Evolutionary conservation across 345 rosid genomes (phyloP).

Genomic region (Capsella bursapastoris): DNA sequence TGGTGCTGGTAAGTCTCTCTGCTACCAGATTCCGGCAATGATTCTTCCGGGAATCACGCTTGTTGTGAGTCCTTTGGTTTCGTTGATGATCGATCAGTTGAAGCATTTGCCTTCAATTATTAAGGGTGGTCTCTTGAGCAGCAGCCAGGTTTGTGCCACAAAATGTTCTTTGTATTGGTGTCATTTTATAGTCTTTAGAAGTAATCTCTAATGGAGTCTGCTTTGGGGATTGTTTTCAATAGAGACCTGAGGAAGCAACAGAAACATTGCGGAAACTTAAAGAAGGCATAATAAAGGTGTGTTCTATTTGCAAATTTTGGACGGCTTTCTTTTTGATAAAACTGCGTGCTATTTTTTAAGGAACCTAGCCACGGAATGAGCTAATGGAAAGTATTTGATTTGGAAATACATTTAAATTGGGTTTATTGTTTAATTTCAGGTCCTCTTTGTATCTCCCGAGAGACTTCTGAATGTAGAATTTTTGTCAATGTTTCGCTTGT

Average conservation of each 20-base stretch:
- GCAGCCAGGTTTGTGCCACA: constrained; percentile 66
- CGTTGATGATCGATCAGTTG: constrained; percentile 95
- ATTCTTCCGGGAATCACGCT: constrained; percentile 76
- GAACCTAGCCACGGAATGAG: background rate
- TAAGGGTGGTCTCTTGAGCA: constrained; percentile 74
- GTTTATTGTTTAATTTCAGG: constrained; percentile 53
- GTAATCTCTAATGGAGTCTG: constrained; percentile 21
- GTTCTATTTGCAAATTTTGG: background rate
- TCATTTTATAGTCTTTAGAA: background rate
- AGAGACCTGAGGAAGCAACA: constrained; percentile 79
- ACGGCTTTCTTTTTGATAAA: constrained; percentile 8
- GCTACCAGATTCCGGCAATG: constrained; percentile 94
- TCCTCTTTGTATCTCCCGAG: constrained; percentile 96
- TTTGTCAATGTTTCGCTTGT: constrained; percentile 59
- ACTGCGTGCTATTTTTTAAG: background rate
- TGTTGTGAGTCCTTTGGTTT: constrained; percentile 58
- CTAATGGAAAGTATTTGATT: constrained; percentile 2
- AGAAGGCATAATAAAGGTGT: constrained; percentile 76
- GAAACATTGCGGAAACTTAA: constrained; percentile 68
- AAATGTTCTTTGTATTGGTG: background rate
- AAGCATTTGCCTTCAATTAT: constrained; percentile 76
- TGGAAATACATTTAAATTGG: constrained; percentile 22
- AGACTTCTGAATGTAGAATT: constrained; percentile 80
- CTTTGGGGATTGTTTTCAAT: constrained; percentile 23
- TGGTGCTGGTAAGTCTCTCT: constrained; percentile 90